Evolutionary conservation across 495 filamentous ascomycete species (phyloP), one percentile per base, ranked within the genome.

Genomic region (Aspergillus wentii): DNA sequence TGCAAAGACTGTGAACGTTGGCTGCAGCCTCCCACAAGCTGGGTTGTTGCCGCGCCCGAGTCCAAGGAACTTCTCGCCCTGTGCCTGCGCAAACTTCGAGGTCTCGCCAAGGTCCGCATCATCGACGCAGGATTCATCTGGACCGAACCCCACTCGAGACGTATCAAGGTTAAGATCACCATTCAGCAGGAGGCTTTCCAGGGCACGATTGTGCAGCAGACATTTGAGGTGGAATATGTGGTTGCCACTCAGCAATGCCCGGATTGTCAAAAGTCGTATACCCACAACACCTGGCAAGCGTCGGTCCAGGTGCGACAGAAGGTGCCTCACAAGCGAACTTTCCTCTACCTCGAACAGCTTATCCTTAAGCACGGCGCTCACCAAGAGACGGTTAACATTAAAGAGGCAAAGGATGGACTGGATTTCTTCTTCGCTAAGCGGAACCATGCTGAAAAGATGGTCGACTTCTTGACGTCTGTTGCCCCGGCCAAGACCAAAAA

Each of bases 61-160:
- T 92, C 86, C 16, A 78, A 88, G 60, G 92, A 96, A 61, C 66
- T 98, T 29, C 69, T 98, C 17, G 90, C 92, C 8, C 59, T 96
- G 19, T 98, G 92, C 67, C 64, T 98, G 37, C 76, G 85, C 52
- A 86, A 85, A 51, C 61, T 98, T 39, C 72, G 79, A 35, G 88
- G 90, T 26, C 61, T 98, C 38, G 73, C 76, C 49, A 92, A 87
- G 66, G 86, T 94, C 38, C 72, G 92, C 28, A 89, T 98, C 44
- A 88, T 92, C 54, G 92, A 98, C 51, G 92, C 92, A 23, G 84
- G 78, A 51, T 98, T 98, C 57, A 87, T 95, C 47, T 98, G 92
- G 92, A 98, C 92, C 3, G 92, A 98, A 64, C 92, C 92, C 5
- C 92, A 98, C 69, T 94, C 86, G 33, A 72, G 86, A 52, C 71